Evolutionary conservation across 176 grass and related monocot species (phyloP).

Genomic region (Triticum monococcum): DNA sequence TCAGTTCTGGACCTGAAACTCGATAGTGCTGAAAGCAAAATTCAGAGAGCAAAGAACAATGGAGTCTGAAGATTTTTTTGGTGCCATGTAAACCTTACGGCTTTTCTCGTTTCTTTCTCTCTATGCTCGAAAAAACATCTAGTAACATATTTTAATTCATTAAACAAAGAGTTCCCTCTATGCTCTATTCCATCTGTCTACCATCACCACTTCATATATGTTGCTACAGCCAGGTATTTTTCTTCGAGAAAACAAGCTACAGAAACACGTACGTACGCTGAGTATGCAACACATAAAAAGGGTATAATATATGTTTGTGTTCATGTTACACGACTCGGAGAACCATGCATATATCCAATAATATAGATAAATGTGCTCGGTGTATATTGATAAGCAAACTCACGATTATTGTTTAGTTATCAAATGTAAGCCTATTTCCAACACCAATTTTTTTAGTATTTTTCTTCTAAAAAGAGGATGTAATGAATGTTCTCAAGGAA

Average conservation of each 20-base stretch:
- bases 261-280: not conserved
- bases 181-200: not conserved
- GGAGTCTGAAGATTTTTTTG: not conserved
- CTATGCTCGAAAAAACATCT: not conserved
- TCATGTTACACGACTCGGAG: not conserved
- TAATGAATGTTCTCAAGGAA: not conserved
- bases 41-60: too few species aligned
- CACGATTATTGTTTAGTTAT: not conserved
- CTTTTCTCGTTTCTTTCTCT: too few species aligned
- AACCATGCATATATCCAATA: not conserved
- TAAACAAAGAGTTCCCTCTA: not conserved
- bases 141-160: not conserved
- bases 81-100: not conserved
- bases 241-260: not conserved
- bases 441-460: not conserved
- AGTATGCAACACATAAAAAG: not conserved
- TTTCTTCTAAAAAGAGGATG: not conserved
- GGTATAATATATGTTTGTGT: not conserved
- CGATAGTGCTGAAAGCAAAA: too few species aligned
- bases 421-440: not conserved
- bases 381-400: not conserved
- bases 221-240: not conserved
- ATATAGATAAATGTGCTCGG: not conserved
- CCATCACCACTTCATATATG: conserved; percentile 1
- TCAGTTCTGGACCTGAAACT: too few species aligned